Base-by-base conservation (phyloP, 2,329 filamentous ascomycete species). In the Colletotrichum shisoi region DNA sequence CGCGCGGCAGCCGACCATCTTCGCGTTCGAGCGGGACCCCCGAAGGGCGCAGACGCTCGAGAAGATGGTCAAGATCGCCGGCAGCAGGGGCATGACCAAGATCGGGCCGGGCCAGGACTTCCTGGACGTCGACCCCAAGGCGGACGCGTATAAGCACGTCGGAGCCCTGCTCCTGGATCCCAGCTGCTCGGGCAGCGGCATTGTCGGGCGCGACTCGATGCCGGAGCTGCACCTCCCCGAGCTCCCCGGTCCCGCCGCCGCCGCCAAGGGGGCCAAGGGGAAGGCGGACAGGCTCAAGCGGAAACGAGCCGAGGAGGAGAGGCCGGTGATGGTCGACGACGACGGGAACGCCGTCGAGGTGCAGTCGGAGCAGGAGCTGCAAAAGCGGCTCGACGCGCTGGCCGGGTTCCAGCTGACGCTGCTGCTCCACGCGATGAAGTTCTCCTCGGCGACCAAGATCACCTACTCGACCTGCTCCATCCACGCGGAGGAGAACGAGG, bases 381-480 rank as follows among this genome's bases (percentile, higher is more conserved):
- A 83, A 46, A 83, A 86, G 7, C 87, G 94, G 3, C 82, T 98
- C 15, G 81, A 84, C 15, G 89, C 92, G 4, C 83, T 99, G 1
- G 89, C 94, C 0, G 84, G 86, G 2, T 95, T 98, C 72, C 95
- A 99, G 78, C 84, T 94, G 6, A 87, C 86, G 31, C 87, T 98
- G 12, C 82, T 99, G 2, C 84, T 90, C 53, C 95, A 97, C 75
- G 94, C 95, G 0, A 90, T 98, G 78, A 79, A 81, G 24, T 99
- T 98, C 72, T 90, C 93, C 0, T 82, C 85, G 1, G 93, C 92
- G 0, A 84, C 76, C 13, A 89, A 87, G 71, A 89, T 98, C 49
- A 94, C 92, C 0, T 99, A 98, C 76, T 97, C 93, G 40, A 98
- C 95, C 0, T 99, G 95, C 76, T 98, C 94, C 0, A 81, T 97